Percentiles rank a stretch among this genome's conserved stretches.
These are phyloP conservation scores for Alnus rubra DNA, from an alignment of 306 rosid genomes.

Conservation along the genomic window DNA sequence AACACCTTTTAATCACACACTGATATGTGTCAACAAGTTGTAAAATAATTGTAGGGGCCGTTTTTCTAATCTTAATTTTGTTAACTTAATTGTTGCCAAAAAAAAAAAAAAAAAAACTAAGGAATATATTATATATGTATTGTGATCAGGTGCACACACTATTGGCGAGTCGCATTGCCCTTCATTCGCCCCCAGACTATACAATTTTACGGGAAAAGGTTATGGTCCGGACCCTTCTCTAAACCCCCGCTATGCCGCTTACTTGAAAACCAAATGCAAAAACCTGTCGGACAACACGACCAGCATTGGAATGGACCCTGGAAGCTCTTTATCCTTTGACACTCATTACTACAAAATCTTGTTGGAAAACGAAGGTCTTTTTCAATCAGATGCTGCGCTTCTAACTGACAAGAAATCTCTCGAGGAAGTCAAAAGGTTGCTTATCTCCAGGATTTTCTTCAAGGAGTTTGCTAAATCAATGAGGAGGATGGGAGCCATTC, in stretches of 20 bases:
- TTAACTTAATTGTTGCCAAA: no score
- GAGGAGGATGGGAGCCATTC: conserved; percentile 57
- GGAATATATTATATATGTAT: background rate
- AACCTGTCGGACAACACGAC: conserved; percentile 29
- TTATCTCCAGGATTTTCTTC: conserved; percentile 36
- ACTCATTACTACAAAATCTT: conserved; percentile 41
- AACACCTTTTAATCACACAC: no score
- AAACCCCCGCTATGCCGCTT: conserved; percentile 31
- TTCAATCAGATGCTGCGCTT: conserved; percentile 66
- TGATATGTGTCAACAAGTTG: no score
- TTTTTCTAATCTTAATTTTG: no score
- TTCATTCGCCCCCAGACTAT: conserved; percentile 33
- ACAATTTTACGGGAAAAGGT: conserved; percentile 59
- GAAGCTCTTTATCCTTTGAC: conserved; percentile 40
- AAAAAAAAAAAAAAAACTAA: no score
- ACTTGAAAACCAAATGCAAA: conserved; percentile 38
- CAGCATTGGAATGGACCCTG: conserved; percentile 45
- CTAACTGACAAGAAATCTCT: conserved; percentile 29
- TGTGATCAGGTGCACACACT: conserved; percentile 26
- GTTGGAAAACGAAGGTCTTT: conserved; percentile 43
- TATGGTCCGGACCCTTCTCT: conserved; percentile 57
- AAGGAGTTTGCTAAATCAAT: conserved; percentile 46
- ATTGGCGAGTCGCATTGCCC: conserved; percentile 43
- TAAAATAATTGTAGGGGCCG: no score
- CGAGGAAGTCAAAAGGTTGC: conserved; percentile 15